A percentile compares a stretch with the other conserved stretches of the same genome.
Conservation (phyloP, 2,329 filamentous ascomycete species). For the Pyrenochaeta sp. region DNA sequence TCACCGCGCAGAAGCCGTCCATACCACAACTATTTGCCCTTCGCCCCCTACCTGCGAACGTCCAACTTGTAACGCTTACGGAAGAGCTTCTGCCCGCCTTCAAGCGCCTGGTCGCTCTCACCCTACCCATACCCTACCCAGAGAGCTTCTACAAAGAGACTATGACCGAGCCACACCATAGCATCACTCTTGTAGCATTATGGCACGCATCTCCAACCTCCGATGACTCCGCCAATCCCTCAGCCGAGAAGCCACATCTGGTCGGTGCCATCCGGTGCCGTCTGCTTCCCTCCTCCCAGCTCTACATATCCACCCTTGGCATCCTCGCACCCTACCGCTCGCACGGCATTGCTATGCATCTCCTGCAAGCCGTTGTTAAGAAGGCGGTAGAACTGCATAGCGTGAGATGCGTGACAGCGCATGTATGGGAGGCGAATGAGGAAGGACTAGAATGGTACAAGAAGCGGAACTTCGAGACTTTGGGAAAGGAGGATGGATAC, state of each 20-base stretch:
- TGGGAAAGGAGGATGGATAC: conserved; percentile 63
- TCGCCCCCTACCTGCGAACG: conserved; percentile 55
- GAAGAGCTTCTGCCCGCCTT: conserved; percentile 63
- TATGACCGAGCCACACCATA: conserved; percentile 62
- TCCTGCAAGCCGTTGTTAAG: conserved; percentile 58
- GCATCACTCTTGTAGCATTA: conserved; percentile 67
- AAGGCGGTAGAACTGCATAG: conserved; percentile 61
- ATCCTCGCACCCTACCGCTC: conserved; percentile 67
- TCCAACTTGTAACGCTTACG: conserved; percentile 63
- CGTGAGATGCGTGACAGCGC: conserved; percentile 64
- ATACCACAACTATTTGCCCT: conserved; percentile 35
- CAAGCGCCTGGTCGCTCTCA: conserved; percentile 65
- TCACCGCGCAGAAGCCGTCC: conserved; percentile 12
- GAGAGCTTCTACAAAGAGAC: conserved; percentile 68
- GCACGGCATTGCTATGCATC: conserved; percentile 64
- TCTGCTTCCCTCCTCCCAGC: conserved; percentile 50
- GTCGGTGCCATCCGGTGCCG: conserved; percentile 60
- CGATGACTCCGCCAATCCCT: background rate
- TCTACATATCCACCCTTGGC: conserved; percentile 70
- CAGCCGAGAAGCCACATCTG: conserved; percentile 44
- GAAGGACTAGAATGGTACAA: conserved; percentile 69
- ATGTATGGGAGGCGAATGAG: conserved; percentile 70
- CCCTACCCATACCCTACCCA: conserved; percentile 69
- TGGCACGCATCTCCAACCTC: conserved; percentile 54
- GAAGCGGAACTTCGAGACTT: conserved; percentile 64